phyloP scores from a whole-genome alignment of 306 rosid genomes.

The Boehmeria nivea region DNA sequence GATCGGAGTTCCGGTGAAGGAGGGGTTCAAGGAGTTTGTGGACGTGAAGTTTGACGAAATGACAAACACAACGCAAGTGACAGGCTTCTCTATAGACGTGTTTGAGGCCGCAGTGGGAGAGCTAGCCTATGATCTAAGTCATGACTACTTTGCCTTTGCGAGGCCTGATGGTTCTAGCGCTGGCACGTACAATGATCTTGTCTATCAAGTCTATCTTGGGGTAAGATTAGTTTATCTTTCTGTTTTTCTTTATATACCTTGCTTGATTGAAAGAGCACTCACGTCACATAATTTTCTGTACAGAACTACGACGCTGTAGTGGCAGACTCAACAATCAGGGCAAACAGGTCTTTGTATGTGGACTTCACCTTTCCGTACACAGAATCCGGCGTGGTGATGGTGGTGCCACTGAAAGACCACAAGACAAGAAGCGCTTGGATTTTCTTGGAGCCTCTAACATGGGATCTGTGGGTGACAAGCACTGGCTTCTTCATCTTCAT shows the following conservation, averaged over 20 bases:
- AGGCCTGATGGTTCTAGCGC: slow-evolving; percentile 18
- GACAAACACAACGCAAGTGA: slow-evolving; percentile 21
- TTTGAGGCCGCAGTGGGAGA: slow-evolving; percentile 36
- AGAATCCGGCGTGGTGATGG: slow-evolving; percentile 57
- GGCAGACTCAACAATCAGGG: slow-evolving; percentile 35
- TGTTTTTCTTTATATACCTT: background rate
- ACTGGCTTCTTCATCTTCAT: slow-evolving; percentile 44
- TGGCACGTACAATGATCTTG: slow-evolving; percentile 37
- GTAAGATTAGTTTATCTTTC: slow-evolving; percentile 15
- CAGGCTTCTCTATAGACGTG: slow-evolving; percentile 43
- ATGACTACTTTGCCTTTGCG: slow-evolving; percentile 35
- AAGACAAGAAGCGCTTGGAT: slow-evolving; percentile 49
- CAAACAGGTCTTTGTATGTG: slow-evolving; percentile 33
- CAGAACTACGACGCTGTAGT: slow-evolving; percentile 50
- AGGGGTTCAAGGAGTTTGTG: slow-evolving; percentile 39
- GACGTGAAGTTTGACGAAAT: slow-evolving; percentile 5
- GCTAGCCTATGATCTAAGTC: slow-evolving; percentile 32
- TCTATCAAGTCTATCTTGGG: slow-evolving; percentile 36
- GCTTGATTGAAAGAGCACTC: background rate
- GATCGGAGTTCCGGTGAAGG: slow-evolving; percentile 37
- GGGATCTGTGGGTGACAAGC: slow-evolving; percentile 51
- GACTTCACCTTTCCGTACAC: slow-evolving; percentile 69
- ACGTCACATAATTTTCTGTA: background rate
- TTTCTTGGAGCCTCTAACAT: slow-evolving; percentile 56
- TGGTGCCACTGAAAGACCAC: slow-evolving; percentile 37